These are phyloP conservation scores for Carex myosuroides DNA, from an alignment of 176 grass and related monocot species.

Conservation along the genomic window DNA sequence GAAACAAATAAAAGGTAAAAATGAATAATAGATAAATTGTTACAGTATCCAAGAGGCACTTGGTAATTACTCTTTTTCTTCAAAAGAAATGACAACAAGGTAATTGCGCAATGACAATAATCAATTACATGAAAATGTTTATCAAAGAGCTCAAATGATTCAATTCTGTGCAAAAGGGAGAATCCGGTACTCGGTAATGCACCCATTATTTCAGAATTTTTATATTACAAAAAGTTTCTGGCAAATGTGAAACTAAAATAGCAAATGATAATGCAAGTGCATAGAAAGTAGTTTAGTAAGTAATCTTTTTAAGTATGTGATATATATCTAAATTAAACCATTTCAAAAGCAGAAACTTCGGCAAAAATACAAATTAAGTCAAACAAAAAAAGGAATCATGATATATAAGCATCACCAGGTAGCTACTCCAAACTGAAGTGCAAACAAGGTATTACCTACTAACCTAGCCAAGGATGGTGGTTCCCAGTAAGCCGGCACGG, in stretches of 20 bases:
- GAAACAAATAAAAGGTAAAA: conserved; percentile 27
- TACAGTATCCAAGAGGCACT: neutral
- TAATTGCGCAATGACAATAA: neutral
- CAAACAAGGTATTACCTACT: conserved; percentile 95
- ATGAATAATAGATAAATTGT: neutral
- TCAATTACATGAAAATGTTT: neutral
- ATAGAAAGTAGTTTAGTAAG: neutral
- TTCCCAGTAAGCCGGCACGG: conserved; percentile 80
- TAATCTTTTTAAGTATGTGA: neutral
- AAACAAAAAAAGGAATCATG: conserved; percentile 14
- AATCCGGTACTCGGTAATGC: neutral
- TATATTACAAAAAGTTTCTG: neutral
- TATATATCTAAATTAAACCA: neutral
- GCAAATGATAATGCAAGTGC: neutral
- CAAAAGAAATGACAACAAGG: neutral
- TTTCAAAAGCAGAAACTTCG: neutral
- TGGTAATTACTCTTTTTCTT: neutral
- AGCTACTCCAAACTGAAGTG: conserved; percentile 47
- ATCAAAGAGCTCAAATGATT: neutral
- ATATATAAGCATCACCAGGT: conserved; percentile 7
- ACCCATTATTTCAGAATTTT: neutral
- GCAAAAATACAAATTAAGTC: neutral
- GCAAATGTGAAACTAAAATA: neutral
- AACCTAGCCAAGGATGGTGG: conserved; percentile 94
- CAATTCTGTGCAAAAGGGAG: neutral